Conservation (phyloP, 148 eudicot species). For the Drosera capensis region DNA sequence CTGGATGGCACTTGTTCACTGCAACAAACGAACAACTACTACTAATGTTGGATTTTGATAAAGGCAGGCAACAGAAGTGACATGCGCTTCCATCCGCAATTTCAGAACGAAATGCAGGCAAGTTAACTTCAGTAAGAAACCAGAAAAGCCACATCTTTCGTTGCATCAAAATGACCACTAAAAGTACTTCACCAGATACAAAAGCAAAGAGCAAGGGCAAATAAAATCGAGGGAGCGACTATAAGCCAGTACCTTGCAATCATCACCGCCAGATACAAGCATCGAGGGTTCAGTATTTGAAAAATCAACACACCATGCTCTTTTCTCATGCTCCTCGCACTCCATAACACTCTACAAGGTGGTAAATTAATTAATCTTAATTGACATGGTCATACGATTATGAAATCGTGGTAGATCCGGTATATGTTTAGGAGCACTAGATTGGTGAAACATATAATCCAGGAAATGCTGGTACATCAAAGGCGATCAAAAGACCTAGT, state of each 20-base stretch:
- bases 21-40: no score
- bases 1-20: no score
- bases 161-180: no score
- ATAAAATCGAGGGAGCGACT: not conserved
- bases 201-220: not conserved
- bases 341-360: conserved; percentile 70
- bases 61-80: no score
- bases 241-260: conserved; percentile 55
- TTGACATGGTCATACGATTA: not conserved
- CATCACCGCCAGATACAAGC: conserved; percentile 90
- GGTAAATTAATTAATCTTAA: conserved; percentile 5
- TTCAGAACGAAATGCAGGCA: no score
- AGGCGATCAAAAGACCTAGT: no score
- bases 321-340: conserved; percentile 93
- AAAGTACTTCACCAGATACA: not conserved
- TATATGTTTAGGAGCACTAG: no score
- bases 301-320: conserved; percentile 96
- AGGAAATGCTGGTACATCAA: not conserved
- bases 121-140: no score
- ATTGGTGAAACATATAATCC: not conserved
- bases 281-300: conserved; percentile 68
- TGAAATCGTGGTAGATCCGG: conserved; percentile 1
- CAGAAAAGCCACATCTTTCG: no score
- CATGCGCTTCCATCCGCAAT: no score
- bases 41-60: no score